Conservation (phyloP, 2,329 filamentous ascomycete genomes). For the Botrytis galanthina region DNA sequence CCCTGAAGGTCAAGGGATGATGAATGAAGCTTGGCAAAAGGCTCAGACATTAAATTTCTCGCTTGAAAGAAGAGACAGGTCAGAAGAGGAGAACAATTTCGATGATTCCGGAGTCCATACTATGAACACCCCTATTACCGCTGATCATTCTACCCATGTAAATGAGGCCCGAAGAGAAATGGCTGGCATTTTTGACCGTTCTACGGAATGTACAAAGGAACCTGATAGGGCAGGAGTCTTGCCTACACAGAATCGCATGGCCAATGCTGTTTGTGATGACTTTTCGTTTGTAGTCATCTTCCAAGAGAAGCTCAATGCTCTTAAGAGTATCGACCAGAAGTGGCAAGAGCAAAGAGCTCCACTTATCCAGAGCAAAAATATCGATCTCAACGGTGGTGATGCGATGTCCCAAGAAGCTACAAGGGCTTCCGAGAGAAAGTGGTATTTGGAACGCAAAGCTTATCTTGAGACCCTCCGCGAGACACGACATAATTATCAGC, state of each 20-base stretch:
- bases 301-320: background rate
- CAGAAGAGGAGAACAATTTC: background rate
- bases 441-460: background rate
- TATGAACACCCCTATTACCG: background rate
- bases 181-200: rapidly evolving
- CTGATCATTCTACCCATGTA: background rate
- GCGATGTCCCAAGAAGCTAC: background rate
- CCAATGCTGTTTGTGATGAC: background rate
- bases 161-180: background rate
- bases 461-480: background rate
- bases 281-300: background rate
- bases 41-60: too few relatives aligned
- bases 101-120: too few relatives aligned
- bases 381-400: background rate
- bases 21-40: background rate
- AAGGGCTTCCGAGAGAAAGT: background rate
- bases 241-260: background rate
- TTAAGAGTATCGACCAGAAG: background rate
- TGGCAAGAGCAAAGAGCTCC: background rate
- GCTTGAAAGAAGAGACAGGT: rapidly evolving
- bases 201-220: background rate
- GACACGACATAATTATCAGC: background rate
- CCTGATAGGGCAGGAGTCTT: background rate
- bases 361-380: background rate
- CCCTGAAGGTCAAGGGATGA: background rate